phyloP scores from a whole-genome alignment of 2,329 filamentous ascomycete species.

The Neurospora sp. region DNA sequence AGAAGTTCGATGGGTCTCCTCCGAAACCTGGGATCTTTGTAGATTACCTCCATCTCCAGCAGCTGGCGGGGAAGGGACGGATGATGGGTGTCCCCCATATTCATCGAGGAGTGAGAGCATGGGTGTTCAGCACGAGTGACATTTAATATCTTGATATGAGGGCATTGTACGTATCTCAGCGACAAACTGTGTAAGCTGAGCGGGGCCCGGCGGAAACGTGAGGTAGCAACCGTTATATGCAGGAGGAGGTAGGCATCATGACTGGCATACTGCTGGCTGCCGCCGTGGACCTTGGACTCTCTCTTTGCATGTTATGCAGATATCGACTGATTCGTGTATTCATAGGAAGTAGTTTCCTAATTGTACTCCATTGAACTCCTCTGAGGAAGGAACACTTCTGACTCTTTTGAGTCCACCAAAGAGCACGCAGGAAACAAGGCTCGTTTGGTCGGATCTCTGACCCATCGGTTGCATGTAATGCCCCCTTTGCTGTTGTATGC shows the following conservation, averaged over 20 bases:
- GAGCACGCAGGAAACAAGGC: not conserved
- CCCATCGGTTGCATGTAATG: not conserved
- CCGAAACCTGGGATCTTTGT: not conserved
- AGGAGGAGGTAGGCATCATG: not conserved
- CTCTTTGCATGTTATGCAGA: not conserved
- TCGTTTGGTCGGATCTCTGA: not conserved
- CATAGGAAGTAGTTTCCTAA: not conserved
- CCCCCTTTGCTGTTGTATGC: not conserved
- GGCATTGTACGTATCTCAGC: not conserved
- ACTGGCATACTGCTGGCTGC: not conserved
- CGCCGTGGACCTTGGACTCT: not conserved
- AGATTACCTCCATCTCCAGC: not conserved
- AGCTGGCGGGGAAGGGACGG: not conserved
- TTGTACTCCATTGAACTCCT: not conserved
- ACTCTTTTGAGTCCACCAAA: not conserved
- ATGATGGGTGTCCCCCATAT: not conserved
- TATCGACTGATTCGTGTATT: not conserved
- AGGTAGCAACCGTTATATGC: not conserved
- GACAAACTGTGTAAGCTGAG: not conserved
- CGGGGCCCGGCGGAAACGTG: not conserved
- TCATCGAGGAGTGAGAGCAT: not conserved
- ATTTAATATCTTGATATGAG: not conserved
- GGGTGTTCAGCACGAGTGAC: not conserved
- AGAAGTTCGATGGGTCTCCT: not conserved
- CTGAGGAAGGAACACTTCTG: not conserved